These are phyloP conservation scores for Ilyonectria mors-panacis DNA, from an alignment of 2,329 filamentous ascomycete genomes.

Conservation along the genomic window DNA sequence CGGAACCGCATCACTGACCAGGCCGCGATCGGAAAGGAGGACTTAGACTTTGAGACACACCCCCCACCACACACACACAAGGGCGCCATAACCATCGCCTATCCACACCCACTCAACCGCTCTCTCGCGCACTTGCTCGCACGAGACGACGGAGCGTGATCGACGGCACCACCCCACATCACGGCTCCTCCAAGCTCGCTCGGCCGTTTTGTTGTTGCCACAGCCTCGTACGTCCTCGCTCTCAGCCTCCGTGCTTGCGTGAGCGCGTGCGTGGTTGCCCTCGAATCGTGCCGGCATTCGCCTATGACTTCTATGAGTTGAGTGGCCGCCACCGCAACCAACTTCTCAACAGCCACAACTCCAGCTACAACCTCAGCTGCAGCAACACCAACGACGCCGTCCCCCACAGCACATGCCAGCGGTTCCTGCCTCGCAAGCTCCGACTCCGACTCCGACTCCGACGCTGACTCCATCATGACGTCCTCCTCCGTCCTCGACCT, in stretches of 20 bases:
- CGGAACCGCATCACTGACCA: neutral
- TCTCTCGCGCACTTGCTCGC: constrained; percentile 5
- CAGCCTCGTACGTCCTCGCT: constrained; percentile 1
- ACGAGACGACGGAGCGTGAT: constrained; percentile 29
- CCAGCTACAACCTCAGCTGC: constrained; percentile 22
- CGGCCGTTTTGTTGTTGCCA: neutral
- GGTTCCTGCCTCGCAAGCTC: neutral
- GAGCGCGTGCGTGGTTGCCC: constrained; percentile 11
- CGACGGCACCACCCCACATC: constrained; percentile 27
- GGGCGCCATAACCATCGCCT: neutral
- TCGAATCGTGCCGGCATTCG: neutral
- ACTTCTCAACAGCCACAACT: constrained; percentile 19
- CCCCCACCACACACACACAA: constrained; percentile 3
- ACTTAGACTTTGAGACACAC: constrained; percentile 4
- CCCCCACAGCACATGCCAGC: constrained; percentile 17
- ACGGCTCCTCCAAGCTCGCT: constrained; percentile 2
- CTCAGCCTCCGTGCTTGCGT: constrained; percentile 28
- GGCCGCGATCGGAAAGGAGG: constrained; percentile 7
- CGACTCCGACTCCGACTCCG: constrained; percentile 13
- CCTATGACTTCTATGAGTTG: constrained; percentile 7
- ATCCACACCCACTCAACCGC: neutral
- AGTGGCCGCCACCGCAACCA: constrained; percentile 13
- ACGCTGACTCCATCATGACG: constrained; percentile 49
- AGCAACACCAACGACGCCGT: constrained; percentile 10
- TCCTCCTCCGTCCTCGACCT: constrained; percentile 72